Conservation (phyloP, 225 moss, liverwort and hornwort species). For the Pleurozium schreberi region DNA sequence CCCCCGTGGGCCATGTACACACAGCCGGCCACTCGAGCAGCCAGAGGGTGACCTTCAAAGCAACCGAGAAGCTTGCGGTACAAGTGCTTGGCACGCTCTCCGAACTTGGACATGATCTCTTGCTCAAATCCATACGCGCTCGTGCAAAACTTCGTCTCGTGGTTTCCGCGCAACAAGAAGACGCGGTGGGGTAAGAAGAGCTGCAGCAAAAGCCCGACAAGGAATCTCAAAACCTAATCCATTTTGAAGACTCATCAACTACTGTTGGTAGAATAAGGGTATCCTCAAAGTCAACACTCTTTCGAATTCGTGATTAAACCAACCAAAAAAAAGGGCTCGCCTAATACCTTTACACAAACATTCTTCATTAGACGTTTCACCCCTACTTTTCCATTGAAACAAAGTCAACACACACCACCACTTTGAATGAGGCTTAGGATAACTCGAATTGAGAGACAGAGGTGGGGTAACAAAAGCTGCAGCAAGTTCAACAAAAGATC, state of each 20-base stretch:
- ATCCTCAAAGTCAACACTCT: neutral
- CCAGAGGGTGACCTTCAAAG: constrained; percentile 92
- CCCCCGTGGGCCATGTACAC: constrained; percentile 97
- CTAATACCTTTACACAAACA: neutral
- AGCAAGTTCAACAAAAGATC: neutral
- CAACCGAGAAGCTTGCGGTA: constrained; percentile 87
- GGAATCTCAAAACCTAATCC: neutral
- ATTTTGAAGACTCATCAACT: neutral
- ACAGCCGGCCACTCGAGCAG: constrained; percentile 88
- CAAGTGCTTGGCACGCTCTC: constrained; percentile 69
- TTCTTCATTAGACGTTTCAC: neutral
- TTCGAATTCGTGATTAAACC: neutral
- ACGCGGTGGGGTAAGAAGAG: constrained; percentile 73
- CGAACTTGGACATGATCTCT: constrained; percentile 84
- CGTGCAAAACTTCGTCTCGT: constrained; percentile 97
- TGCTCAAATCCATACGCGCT: constrained; percentile 98
- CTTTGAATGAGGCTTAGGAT: neutral
- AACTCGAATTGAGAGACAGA: neutral
- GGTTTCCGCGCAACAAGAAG: constrained; percentile 84
- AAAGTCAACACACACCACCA: neutral
- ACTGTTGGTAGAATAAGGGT: neutral
- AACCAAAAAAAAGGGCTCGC: too few relatives aligned
- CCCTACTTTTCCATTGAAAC: neutral
- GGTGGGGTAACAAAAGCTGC: too few relatives aligned
- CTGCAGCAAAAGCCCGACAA: constrained; percentile 26